Base-by-base conservation (phyloP, 164 flowering plant species). In the Litsea cubeba region DNA sequence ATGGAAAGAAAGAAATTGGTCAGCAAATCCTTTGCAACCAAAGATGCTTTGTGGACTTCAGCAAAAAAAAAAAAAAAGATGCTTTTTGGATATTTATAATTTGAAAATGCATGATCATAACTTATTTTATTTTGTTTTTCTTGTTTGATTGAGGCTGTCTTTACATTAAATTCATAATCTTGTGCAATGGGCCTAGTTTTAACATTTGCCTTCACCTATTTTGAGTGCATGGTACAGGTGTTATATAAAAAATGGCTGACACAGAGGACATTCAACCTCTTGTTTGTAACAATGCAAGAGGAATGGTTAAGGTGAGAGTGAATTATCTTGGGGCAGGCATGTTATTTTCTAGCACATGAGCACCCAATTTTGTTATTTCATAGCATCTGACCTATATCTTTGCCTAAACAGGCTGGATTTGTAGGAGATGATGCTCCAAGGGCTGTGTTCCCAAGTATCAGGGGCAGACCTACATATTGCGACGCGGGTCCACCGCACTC, bases 391-490 rank as follows among this genome's bases (percentile, higher is more conserved):
- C 32, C 26, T 15, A 6, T 50, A 17, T 22, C 30, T 62, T 49
- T 22, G 32, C 30, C 40, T 57, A 28, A 30, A 72, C n/a, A 87
- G 91, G 91, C 91, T 76, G 91, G 91, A 72, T 88, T 88, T 84
- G 91, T 88, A 73, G 89, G 92, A 71, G 89, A 88, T 80, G 92
- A 88, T 85, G 92, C 90, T 78, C 92, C 90, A 70, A 83, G 92
- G 82, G 92, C 90, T 46, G 90, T 88, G 72, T 88, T 88, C 69
- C 91, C 32, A 4, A 30, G 32, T 3, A 28, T 3, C 30, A 30
- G 32, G 32, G 32, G 32, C 32, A 0, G 32, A 30, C 5, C 32
- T 30, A 30, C 32, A 3, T 30, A 0, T 30, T 30, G 32, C 4
- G 4, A 28, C 30, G 4, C 1, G 4, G 30, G 30, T 28, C 4